These are phyloP conservation scores for Prunus fruticosa DNA, from an alignment of 306 rosid genomes.

Conservation along the genomic window DNA sequence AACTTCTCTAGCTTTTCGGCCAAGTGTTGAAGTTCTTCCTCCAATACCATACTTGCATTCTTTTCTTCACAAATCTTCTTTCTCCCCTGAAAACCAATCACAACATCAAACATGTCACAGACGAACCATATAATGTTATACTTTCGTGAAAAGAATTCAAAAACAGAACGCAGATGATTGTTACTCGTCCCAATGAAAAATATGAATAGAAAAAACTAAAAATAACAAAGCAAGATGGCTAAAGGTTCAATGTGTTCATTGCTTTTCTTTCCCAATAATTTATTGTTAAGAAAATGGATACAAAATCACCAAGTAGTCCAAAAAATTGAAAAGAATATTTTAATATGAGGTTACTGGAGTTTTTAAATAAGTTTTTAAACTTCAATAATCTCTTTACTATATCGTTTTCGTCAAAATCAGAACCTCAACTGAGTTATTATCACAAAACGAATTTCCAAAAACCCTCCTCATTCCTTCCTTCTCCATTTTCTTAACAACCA, in stretches of 20 bases:
- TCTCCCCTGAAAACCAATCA: conserved; percentile 53
- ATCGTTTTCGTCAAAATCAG: too few relatives aligned
- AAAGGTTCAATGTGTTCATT: background rate
- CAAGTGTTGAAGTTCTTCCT: conserved; percentile 59
- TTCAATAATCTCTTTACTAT: background rate
- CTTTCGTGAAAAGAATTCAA: too few relatives aligned
- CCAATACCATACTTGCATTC: conserved; percentile 40
- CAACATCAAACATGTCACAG: background rate
- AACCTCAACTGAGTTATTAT: too few relatives aligned
- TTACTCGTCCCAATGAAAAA: too few relatives aligned
- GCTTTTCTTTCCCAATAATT: background rate
- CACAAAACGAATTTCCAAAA: too few relatives aligned
- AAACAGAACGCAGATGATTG: background rate
- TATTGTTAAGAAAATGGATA: background rate
- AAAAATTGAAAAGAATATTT: background rate
- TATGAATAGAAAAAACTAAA: too few relatives aligned
- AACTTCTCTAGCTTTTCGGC: conserved; percentile 62
- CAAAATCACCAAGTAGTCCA: background rate
- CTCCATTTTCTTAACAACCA: too few relatives aligned
- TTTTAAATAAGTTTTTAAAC: background rate
- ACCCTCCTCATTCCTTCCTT: too few relatives aligned
- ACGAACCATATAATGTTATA: too few relatives aligned
- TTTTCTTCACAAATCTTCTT: conserved; percentile 60
- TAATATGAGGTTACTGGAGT: background rate
- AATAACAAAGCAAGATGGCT: background rate